Percentiles rank a stretch among this genome's conserved stretches.
These are phyloP conservation scores for Erythrophleum fordii DNA, from an alignment of 306 rosid genomes.

Conservation along the genomic window DNA sequence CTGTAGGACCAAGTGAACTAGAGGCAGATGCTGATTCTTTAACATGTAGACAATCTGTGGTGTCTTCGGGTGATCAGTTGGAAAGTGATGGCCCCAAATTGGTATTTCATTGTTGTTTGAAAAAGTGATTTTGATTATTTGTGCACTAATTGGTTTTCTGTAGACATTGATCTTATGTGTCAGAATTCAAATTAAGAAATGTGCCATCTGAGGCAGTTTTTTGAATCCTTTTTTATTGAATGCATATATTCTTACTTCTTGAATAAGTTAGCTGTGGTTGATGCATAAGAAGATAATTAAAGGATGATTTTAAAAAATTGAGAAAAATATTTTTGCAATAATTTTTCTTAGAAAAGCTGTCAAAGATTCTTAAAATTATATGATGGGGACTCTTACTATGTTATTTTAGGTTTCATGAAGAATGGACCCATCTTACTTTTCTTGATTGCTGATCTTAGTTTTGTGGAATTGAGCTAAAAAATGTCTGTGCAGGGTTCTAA, in stretches of 20 bases:
- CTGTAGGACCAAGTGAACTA: constrained; percentile 76
- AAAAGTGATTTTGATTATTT: constrained; percentile 10
- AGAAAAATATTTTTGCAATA: background rate
- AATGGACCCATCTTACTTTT: constrained; percentile 2
- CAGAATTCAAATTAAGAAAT: constrained; percentile 20
- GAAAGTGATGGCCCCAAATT: constrained; percentile 72
- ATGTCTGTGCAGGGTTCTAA: constrained; percentile 69
- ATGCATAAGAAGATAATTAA: constrained; percentile 24
- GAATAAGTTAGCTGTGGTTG: constrained; percentile 12
- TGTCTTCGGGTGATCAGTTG: constrained; percentile 68
- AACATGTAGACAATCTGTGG: constrained; percentile 81
- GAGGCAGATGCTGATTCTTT: constrained; percentile 99
- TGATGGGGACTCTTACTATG: background rate
- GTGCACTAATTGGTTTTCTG: constrained; percentile 10
- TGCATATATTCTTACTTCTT: constrained; percentile 18
- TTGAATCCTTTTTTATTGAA: constrained; percentile 21
- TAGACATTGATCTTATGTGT: background rate
- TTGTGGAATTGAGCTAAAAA: constrained; percentile 29
- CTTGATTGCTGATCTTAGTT: constrained; percentile 26
- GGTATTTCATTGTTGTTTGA: constrained; percentile 59
- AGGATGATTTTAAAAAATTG: background rate
- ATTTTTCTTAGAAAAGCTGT: constrained; percentile 9
- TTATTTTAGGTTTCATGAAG: background rate
- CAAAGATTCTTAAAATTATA: background rate
- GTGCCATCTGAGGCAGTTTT: constrained; percentile 1